Evolutionary conservation across 1,139 yeast species (phyloP).

Genomic region (Protomyces gravidus): DNA sequence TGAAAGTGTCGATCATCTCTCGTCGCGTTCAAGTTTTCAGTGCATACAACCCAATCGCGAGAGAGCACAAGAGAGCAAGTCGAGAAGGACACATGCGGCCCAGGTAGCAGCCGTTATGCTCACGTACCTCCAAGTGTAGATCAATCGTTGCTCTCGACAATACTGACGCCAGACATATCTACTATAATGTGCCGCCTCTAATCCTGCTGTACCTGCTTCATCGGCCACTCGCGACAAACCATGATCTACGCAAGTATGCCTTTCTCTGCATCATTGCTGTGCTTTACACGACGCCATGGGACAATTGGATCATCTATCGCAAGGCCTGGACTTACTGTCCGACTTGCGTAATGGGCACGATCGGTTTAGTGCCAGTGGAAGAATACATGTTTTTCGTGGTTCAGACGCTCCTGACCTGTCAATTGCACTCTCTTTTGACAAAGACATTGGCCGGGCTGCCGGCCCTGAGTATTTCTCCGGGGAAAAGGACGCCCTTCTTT

Average conservation of each 20-base stretch:
- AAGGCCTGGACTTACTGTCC: conserved; percentile 28
- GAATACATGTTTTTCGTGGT: conserved; percentile 27
- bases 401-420: conserved; percentile 22
- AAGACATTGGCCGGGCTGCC: conserved; percentile 20
- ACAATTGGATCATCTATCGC: conserved; percentile 26
- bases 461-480: not conserved
- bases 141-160: not conserved
- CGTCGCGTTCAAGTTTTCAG: too few species aligned
- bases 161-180: conserved; percentile 1
- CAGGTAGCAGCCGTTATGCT: conserved; percentile 3
- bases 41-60: too few species aligned
- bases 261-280: conserved; percentile 25
- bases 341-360: conserved; percentile 26
- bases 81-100: too few species aligned
- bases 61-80: too few species aligned
- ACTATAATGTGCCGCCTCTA: conserved; percentile 26
- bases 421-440: conserved; percentile 10
- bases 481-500: not conserved
- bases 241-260: conserved; percentile 13
- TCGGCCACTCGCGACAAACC: conserved; percentile 17
- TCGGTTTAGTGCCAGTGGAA: conserved; percentile 25
- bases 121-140: conserved; percentile 21
- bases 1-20: too few species aligned
- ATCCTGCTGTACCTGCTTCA: conserved; percentile 13
- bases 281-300: conserved; percentile 30